These are phyloP conservation scores for Fimicolochytrium jonesii DNA, from an alignment of 192 early-diverging fungal genomes.

Conservation along the genomic window DNA sequence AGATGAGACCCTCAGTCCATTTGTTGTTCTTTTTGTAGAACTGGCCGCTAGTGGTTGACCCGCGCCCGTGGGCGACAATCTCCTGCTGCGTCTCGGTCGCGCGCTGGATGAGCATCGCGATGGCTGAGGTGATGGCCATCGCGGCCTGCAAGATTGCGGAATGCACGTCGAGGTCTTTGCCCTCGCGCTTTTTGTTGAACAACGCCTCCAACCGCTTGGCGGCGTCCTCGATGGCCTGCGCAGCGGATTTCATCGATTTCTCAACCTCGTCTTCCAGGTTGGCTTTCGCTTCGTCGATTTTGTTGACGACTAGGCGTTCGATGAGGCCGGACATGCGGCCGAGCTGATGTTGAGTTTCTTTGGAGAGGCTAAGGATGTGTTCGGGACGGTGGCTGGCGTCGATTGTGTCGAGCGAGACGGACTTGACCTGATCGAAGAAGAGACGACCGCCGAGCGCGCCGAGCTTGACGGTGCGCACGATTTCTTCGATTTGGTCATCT, in stretches of 20 bases:
- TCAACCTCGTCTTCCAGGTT: slow-evolving; percentile 91
- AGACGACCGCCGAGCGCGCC: slow-evolving; percentile 65
- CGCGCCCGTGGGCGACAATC: slow-evolving; percentile 90
- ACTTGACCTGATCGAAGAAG: slow-evolving; percentile 89
- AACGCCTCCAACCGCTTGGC: slow-evolving; percentile 75
- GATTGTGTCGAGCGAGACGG: slow-evolving; percentile 27
- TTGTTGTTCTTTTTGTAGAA: slow-evolving; percentile 99
- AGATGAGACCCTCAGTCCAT: slow-evolving; percentile 98
- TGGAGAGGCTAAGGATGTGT: slow-evolving; percentile 70
- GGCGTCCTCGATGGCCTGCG: slow-evolving; percentile 88
- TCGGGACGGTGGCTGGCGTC: slow-evolving; percentile 60
- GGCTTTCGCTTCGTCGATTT: slow-evolving; percentile 55
- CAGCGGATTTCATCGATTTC: slow-evolving; percentile 87
- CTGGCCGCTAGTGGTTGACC: slow-evolving; percentile 69
- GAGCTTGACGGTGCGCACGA: slow-evolving; percentile 60
- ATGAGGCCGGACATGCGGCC: slow-evolving; percentile 67
- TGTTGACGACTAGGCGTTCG: slow-evolving; percentile 69
- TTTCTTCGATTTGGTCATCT: slow-evolving; percentile 76
- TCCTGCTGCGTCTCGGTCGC: slow-evolving; percentile 96
- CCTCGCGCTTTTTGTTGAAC: slow-evolving; percentile 71
- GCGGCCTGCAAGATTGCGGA: slow-evolving; percentile 84
- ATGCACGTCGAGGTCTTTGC: slow-evolving; percentile 84
- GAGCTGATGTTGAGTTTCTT: slow-evolving; percentile 71
- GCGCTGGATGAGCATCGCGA: slow-evolving; percentile 87
- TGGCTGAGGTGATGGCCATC: slow-evolving; percentile 90